A percentile compares a stretch with the other conserved stretches of the same genome.
phyloP scores from a whole-genome alignment of 805 yeast genomes.

The Barnettozyma sucrosica region DNA sequence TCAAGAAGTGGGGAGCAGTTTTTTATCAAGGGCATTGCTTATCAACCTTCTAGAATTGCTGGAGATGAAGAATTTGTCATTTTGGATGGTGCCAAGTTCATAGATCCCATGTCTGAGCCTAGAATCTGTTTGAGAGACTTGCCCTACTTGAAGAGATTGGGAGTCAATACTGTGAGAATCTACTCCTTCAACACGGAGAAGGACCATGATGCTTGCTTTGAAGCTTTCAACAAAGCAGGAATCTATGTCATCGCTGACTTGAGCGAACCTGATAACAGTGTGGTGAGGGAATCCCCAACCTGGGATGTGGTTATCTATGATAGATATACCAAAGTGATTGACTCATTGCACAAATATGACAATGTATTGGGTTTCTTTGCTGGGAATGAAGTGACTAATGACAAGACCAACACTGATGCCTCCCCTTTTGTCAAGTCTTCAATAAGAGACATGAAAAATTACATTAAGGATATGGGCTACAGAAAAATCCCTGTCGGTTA shows the following conservation, averaged over 20 bases:
- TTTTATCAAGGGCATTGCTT: conserved; percentile 82
- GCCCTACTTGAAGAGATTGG: conserved; percentile 62
- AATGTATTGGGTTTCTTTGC: conserved; percentile 94
- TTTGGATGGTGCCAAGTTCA: conserved; percentile 28
- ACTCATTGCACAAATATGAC: conserved; percentile 66
- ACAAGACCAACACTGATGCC: conserved; percentile 74
- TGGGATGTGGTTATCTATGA: conserved; percentile 71
- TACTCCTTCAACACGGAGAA: conserved; percentile 73
- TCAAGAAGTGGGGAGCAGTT: conserved; percentile 72
- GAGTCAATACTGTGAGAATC: conserved; percentile 77
- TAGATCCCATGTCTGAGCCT: conserved; percentile 76
- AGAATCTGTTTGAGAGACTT: conserved; percentile 73
- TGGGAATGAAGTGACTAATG: conserved; percentile 94
- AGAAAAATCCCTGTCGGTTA: conserved; percentile 90
- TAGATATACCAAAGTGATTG: conserved; percentile 80
- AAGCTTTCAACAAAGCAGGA: conserved; percentile 71
- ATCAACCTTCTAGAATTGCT: conserved; percentile 53
- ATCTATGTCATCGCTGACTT: conserved; percentile 89
- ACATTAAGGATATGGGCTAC: conserved; percentile 60
- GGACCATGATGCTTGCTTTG: conserved; percentile 76
- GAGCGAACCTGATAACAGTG: conserved; percentile 76
- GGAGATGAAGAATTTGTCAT: conserved; percentile 31
- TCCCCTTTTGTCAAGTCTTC: conserved; percentile 97
- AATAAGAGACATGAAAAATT: conserved; percentile 77
- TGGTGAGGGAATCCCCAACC: conserved; percentile 67